Evolutionary conservation across 2,329 filamentous ascomycete species (phyloP), one percentile per base, ranked within the genome.

Genomic region (Colletotrichum sp.): DNA sequence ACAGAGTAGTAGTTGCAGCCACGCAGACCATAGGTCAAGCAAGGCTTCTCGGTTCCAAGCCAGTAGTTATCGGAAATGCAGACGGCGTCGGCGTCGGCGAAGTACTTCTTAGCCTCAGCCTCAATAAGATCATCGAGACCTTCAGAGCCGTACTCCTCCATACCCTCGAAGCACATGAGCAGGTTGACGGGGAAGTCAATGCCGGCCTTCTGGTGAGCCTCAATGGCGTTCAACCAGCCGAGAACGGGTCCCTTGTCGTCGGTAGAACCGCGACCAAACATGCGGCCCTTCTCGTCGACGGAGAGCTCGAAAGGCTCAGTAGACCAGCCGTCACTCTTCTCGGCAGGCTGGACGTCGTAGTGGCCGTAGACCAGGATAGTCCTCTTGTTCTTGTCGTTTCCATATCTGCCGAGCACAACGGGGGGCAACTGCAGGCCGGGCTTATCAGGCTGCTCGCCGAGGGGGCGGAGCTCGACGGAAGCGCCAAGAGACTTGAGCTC

Each of bases 1-100:
- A 99, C 87, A 68, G 94, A 95, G 89, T 99, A 99, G 91, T 99
- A 99, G 89, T 98, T 99, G 92, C 95, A 98, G 70, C 97, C 97
- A 79, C 97, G 94, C 78, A 99, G 94, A 80, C 97, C 97, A 85
- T 99, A 99, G 12, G 97, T 99, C 82, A 99, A 88, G 86, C 97
- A 99, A 15, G 97, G 97, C 91, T 98, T 98, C 90, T 99, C 96
- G 7, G 97, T 99, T 75, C 97, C 97, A 55, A 99, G 93, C 97
- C 97, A 99, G 92, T 99, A 99, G 91, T 99, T 99, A 87, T 99
- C 97, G 64, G 95, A 98, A 84, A 99, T 99, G 88, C 97, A 99
- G 76, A 99, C 95, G 7, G 96, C 97, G 80, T 99, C 97, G 43
- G 96, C 93, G 81, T 98, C 96, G 82, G 95, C 95, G 88, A 99